A percentile compares a stretch with the other conserved stretches of the same genome.
Evolutionary conservation across 2,329 filamentous ascomycete species (phyloP).

Genomic region (Claviceps digitariae): DNA sequence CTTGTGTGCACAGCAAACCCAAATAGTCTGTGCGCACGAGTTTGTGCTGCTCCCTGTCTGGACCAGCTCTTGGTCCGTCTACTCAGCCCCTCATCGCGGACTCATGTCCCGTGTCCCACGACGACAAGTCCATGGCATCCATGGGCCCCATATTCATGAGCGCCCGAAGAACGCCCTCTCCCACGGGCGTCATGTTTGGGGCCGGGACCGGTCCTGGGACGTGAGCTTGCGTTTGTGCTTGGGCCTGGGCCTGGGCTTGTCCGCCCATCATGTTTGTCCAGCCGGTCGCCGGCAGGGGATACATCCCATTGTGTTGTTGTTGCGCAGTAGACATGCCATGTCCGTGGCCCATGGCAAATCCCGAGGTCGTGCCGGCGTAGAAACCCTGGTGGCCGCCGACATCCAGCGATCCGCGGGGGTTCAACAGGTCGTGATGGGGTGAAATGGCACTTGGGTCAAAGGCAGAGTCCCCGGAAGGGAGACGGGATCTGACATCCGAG

Average conservation of each 20-base stretch:
- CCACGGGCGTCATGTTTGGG: constrained; percentile 37
- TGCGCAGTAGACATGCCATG: constrained; percentile 11
- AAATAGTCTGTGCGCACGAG: too few species aligned
- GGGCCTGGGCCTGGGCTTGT: constrained; percentile 18
- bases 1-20: too few species aligned
- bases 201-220: constrained; percentile 11
- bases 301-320: constrained; percentile 10
- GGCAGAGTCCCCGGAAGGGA: constrained; percentile 20
- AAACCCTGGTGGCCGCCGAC: constrained; percentile 23
- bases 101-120: constrained; percentile 29
- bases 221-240: constrained; percentile 12
- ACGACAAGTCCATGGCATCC: constrained; percentile 43
- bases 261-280: constrained; percentile 29
- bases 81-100: constrained; percentile 8
- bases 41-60: too few species aligned
- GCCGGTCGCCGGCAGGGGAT: constrained; percentile 12
- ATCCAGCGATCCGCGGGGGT: constrained; percentile 14
- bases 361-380: constrained; percentile 23
- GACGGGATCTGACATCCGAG: too few species aligned
- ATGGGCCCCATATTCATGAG: constrained; percentile 46
- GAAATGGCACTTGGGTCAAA: constrained; percentile 40
- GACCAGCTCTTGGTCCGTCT: too few species aligned
- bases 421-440: constrained; percentile 27
- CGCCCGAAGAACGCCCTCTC: constrained; percentile 42
- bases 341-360: constrained; percentile 20